phyloP scores from a whole-genome alignment of 2,329 filamentous ascomycete species.

The Phialophora chinensis region DNA sequence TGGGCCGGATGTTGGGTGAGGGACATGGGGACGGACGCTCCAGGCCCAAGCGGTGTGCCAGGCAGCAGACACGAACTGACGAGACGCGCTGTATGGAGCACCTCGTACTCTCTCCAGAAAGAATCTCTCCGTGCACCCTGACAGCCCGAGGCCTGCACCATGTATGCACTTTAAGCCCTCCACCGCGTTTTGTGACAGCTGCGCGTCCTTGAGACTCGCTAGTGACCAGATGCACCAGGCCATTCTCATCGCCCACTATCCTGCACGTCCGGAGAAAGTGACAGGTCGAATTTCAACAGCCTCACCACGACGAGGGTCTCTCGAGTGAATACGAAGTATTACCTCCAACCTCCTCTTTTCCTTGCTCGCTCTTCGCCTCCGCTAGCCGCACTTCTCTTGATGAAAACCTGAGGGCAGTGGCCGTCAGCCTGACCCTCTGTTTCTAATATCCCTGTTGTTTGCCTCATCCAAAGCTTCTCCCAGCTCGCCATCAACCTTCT shows the following conservation, averaged over 20 bases:
- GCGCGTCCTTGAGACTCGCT: no score
- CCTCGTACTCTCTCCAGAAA: not conserved
- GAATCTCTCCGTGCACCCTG: no score
- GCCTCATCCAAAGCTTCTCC: not conserved
- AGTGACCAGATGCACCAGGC: no score
- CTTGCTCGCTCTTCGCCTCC: not conserved
- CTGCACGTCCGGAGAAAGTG: not conserved
- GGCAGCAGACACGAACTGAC: not conserved
- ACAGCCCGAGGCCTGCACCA: no score
- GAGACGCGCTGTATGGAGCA: no score
- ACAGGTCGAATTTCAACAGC: not conserved
- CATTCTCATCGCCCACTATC: not conserved
- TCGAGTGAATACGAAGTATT: not conserved
- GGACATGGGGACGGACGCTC: not conserved
- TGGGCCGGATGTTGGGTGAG: not conserved
- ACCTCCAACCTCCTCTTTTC: not conserved
- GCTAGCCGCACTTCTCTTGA: not conserved
- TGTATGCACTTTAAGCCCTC: no score
- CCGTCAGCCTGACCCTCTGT: not conserved
- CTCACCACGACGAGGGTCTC: not conserved
- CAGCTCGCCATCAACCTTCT: not conserved
- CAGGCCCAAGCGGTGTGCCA: not conserved
- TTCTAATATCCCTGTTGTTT: not conserved
- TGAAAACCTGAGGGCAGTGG: not conserved
- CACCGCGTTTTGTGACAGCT: no score